A percentile compares a stretch with the other conserved stretches of the same genome.
These are phyloP conservation scores for Phytophthora palmivora DNA, from an alignment of 352 stramenopile species.

Conservation along the genomic window DNA sequence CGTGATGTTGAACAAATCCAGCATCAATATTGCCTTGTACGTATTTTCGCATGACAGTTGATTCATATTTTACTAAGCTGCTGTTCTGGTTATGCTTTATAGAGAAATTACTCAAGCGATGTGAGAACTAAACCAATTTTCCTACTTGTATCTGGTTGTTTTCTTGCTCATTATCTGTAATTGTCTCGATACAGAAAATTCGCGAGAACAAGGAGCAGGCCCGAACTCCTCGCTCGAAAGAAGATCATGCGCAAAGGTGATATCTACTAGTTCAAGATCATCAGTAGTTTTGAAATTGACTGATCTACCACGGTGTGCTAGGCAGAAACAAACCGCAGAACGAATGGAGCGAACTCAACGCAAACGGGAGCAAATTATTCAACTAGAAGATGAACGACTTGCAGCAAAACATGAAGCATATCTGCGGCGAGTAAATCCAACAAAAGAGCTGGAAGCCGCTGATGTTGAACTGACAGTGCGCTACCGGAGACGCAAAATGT, in stretches of 20 bases:
- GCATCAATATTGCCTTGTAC: constrained; percentile 49
- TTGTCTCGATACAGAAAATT: constrained; percentile 49
- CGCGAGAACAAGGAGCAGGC: constrained; percentile 63
- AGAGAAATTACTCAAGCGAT: constrained; percentile 52
- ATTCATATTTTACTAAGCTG: not conserved
- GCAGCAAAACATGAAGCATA: constrained; percentile 48
- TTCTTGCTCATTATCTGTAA: not conserved
- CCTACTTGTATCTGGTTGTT: not conserved
- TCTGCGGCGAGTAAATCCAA: constrained; percentile 37
- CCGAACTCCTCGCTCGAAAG: constrained; percentile 28
- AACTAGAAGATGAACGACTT: constrained; percentile 44
- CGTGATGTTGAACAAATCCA: constrained; percentile 50
- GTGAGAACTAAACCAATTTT: constrained; percentile 24
- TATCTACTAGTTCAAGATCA: not conserved
- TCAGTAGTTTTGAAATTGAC: constrained; percentile 3
- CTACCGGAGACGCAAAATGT: constrained; percentile 56
- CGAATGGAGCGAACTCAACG: constrained; percentile 50
- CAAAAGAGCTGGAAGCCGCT: constrained; percentile 26
- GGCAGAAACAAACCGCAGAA: constrained; percentile 69
- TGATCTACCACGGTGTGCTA: constrained; percentile 35
- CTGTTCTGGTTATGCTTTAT: not conserved
- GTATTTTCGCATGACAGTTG: constrained; percentile 4
- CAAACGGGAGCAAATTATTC: constrained; percentile 55
- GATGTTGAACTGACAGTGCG: constrained; percentile 41
- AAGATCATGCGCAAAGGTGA: constrained; percentile 40